These are phyloP conservation scores for Exophiala alcalophila DNA, from an alignment of 2,329 filamentous ascomycete genomes.

Conservation along the genomic window DNA sequence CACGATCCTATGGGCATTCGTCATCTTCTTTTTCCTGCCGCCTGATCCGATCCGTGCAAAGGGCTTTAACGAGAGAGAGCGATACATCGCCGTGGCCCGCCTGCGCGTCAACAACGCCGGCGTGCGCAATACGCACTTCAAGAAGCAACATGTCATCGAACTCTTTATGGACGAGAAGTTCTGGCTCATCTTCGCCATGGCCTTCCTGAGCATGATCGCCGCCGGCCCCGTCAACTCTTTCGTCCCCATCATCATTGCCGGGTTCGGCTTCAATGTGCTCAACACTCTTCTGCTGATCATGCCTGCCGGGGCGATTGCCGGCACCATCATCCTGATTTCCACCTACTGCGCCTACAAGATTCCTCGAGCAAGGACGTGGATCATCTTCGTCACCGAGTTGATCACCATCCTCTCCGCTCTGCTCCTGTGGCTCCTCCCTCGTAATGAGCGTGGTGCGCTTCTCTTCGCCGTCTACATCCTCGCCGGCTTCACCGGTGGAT, in stretches of 20 bases:
- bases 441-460: conserved; percentile 42
- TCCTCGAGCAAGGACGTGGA: conserved; percentile 36
- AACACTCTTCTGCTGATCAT: conserved; percentile 62
- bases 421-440: conserved; percentile 46
- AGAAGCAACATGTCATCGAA: conserved; percentile 57
- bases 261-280: conserved; percentile 62
- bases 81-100: conserved; percentile 62
- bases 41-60: conserved; percentile 65
- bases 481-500: conserved; percentile 45
- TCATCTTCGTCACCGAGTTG: conserved; percentile 43
- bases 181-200: conserved; percentile 63
- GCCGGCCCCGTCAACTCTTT: conserved; percentile 63
- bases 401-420: conserved; percentile 44
- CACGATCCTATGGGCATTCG: conserved; percentile 57
- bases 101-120: conserved; percentile 62
- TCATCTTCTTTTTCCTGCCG: conserved; percentile 61
- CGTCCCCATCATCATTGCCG: conserved; percentile 63
- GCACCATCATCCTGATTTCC: conserved; percentile 40
- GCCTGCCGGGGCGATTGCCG: conserved; percentile 41
- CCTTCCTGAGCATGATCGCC: conserved; percentile 65
- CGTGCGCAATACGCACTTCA: conserved; percentile 59
- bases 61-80: conserved; percentile 63
- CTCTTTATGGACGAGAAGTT: conserved; percentile 56
- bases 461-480: conserved; percentile 52
- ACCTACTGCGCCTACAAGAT: conserved; percentile 43